These are phyloP conservation scores for cucumber (Cucumis sativus) DNA, from an alignment of 306 rosid species.

Conservation along the genomic window Cucumber_9930_V3 NC_026656.2:18930001-18930500, in stretches of 20 bases:
- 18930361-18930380: no score
- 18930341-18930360: no score
- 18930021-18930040: conserved; percentile 16
- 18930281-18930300: background rate
- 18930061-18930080: background rate
- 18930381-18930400: no score
- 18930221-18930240: background rate
- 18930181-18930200: background rate
- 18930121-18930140: background rate
- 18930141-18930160: background rate
- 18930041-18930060: background rate
- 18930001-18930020: conserved; percentile 42
- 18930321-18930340: no score
- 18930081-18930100: background rate
- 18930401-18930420: no score
- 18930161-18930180: background rate
- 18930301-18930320: background rate
- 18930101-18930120: background rate
- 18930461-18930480: no score
- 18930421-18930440: no score
- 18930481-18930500: no score
- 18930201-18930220: background rate
- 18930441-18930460: no score
- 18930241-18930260: background rate
- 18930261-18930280: background rate